These are phyloP conservation scores for Orbilia javanica DNA, from an alignment of 2,329 filamentous ascomycete species.

Conservation along the genomic window DNA sequence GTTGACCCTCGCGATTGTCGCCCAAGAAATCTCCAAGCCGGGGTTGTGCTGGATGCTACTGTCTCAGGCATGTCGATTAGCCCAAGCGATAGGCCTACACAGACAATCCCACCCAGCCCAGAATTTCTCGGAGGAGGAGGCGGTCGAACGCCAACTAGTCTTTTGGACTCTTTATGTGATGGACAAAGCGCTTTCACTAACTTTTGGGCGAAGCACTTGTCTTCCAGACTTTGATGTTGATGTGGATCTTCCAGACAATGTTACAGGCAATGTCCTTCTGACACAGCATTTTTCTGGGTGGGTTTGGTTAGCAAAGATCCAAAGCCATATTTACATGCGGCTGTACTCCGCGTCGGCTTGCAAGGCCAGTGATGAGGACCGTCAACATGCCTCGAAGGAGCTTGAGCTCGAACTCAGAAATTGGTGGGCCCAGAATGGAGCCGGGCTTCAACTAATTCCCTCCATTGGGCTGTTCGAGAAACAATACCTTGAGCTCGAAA, in stretches of 20 bases:
- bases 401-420: constrained; percentile 60
- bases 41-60: constrained; percentile 76
- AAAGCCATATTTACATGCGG: constrained; percentile 73
- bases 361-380: constrained; percentile 65
- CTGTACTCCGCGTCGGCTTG: constrained; percentile 69
- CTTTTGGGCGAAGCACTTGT: constrained; percentile 72
- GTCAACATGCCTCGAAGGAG: constrained; percentile 65
- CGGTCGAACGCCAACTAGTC: constrained; percentile 64
- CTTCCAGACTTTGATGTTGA: constrained; percentile 74
- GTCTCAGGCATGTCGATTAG: constrained; percentile 72
- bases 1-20: constrained; percentile 73
- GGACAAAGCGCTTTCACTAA: constrained; percentile 72
- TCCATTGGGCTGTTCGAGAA: constrained; percentile 62
- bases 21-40: constrained; percentile 74
- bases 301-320: constrained; percentile 71
- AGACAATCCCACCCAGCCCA: constrained; percentile 65
- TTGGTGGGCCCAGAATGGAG: constrained; percentile 61
- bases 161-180: constrained; percentile 74
- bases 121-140: constrained; percentile 62
- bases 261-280: constrained; percentile 67
- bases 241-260: constrained; percentile 66
- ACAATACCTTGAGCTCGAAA: constrained; percentile 62
- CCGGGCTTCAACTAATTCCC: constrained; percentile 49
- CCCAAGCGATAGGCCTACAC: constrained; percentile 75
- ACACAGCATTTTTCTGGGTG: constrained; percentile 69